Evolutionary conservation across 345 rosid genomes (phyloP).

Genomic region (Syzygium aqueum): DNA sequence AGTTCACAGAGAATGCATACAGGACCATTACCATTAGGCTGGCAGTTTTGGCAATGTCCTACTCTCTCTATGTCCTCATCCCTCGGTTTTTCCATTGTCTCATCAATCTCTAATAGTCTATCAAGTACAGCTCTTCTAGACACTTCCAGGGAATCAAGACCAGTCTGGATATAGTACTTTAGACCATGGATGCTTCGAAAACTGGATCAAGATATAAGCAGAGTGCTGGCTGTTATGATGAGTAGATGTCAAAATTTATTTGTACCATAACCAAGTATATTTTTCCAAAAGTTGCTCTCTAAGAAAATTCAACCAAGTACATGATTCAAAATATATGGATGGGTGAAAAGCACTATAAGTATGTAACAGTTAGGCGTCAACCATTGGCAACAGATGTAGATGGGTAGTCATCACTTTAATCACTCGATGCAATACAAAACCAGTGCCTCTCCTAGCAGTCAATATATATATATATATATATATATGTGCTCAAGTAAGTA

Average conservation of each 20-base stretch:
- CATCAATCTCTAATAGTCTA: conserved; percentile 61
- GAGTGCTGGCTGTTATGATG: not conserved
- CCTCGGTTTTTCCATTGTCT: conserved; percentile 72
- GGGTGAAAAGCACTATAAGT: not conserved
- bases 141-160: conserved; percentile 60
- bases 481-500: not conserved
- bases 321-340: not conserved
- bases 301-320: not conserved
- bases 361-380: not conserved
- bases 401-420: not conserved
- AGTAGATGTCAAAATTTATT: not conserved
- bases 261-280: not conserved
- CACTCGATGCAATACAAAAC: not conserved
- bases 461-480: not conserved
- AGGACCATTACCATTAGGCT: conserved; percentile 64
- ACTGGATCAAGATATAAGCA: conserved; percentile 30
- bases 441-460: not conserved
- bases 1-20: conserved; percentile 78
- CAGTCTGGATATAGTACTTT: conserved; percentile 79
- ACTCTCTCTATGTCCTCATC: conserved; percentile 69
- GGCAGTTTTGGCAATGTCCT: conserved; percentile 63
- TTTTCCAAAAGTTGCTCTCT: not conserved
- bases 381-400: not conserved
- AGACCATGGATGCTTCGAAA: conserved; percentile 61
- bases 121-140: conserved; percentile 58